These are phyloP conservation scores for Acidiella bohemica DNA, from an alignment of 495 filamentous ascomycete genomes.

Conservation along the genomic window DNA sequence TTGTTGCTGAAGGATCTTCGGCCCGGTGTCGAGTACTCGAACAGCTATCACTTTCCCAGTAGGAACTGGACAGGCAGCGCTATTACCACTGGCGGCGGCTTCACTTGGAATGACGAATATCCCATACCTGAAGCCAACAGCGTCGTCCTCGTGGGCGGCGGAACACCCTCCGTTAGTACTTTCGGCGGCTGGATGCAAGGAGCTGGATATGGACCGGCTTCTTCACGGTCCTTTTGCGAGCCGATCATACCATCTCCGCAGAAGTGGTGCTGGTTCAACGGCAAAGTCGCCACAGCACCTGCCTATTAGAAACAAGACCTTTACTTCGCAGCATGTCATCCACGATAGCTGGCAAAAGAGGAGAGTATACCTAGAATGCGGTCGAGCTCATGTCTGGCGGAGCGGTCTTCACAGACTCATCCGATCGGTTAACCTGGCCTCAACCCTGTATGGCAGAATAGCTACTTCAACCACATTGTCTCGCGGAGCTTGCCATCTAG, in stretches of 20 bases:
- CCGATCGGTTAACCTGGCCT: slow-evolving; percentile 26
- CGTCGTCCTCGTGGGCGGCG: too few species aligned
- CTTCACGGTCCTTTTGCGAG: not conserved
- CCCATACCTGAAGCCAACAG: too few species aligned
- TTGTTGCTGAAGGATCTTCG: slow-evolving; percentile 31
- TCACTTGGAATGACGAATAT: slow-evolving; percentile 16
- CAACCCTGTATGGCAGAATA: slow-evolving; percentile 35
- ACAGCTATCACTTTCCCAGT: slow-evolving; percentile 3
- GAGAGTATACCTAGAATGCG: slow-evolving; percentile 20
- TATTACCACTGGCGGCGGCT: slow-evolving; percentile 30
- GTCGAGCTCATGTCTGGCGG: slow-evolving; percentile 32
- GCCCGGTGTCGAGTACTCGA: slow-evolving; percentile 19
- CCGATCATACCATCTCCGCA: slow-evolving; percentile 2
- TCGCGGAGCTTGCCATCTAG: slow-evolving; percentile 24
- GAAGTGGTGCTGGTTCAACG: too few species aligned
- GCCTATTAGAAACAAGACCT: too few species aligned
- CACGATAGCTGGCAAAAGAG: not conserved
- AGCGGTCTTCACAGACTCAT: slow-evolving; percentile 23
- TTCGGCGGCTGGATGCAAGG: too few species aligned
- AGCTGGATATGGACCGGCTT: too few species aligned
- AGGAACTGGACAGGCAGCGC: slow-evolving; percentile 26
- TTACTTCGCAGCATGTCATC: not conserved
- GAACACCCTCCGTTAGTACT: too few species aligned
- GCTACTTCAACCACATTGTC: slow-evolving; percentile 31
- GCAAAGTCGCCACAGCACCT: too few species aligned